A percentile compares a stretch with the other conserved stretches of the same genome.
Conservation (phyloP, 208 protist species). For the Wallacemonas collosoma region DNA sequence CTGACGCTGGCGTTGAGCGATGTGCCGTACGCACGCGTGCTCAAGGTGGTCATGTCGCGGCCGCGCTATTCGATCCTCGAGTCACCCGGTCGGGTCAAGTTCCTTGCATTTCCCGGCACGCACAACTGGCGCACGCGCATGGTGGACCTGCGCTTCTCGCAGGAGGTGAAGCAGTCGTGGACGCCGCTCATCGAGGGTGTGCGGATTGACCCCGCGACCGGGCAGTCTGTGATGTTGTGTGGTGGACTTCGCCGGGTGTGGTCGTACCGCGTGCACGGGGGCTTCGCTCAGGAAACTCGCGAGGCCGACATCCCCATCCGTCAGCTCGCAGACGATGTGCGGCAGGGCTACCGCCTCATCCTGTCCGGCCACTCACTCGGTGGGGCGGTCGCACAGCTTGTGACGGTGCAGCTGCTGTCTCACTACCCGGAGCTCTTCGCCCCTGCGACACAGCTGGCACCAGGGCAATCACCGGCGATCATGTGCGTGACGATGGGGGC, state of each 20-base stretch:
- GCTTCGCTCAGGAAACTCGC: conserved; percentile 65
- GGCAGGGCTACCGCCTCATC: conserved; percentile 63
- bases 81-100: conserved; percentile 68
- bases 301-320: conserved; percentile 50
- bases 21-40: conserved; percentile 65
- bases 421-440: conserved; percentile 28
- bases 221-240: conserved; percentile 21
- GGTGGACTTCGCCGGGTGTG: conserved; percentile 52
- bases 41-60: conserved; percentile 39
- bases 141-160: conserved; percentile 47
- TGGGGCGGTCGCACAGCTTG: conserved; percentile 66
- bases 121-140: conserved; percentile 77
- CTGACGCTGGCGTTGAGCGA: conserved; percentile 64
- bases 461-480: conserved; percentile 24
- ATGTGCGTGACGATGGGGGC: conserved; percentile 74
- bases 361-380: conserved; percentile 83
- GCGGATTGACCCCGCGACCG: neutral
- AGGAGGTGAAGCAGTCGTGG: conserved; percentile 35
- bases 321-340: conserved; percentile 48
- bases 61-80: conserved; percentile 72
- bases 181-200: conserved; percentile 42
- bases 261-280: conserved; percentile 63
- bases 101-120: conserved; percentile 79
- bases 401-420: conserved; percentile 53
- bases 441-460: conserved; percentile 12